Percentiles rank a stretch among this genome's conserved stretches.
These are phyloP conservation scores for Diaporthe eres DNA, from an alignment of 2,329 filamentous ascomycete genomes.

Conservation along the genomic window DNA sequence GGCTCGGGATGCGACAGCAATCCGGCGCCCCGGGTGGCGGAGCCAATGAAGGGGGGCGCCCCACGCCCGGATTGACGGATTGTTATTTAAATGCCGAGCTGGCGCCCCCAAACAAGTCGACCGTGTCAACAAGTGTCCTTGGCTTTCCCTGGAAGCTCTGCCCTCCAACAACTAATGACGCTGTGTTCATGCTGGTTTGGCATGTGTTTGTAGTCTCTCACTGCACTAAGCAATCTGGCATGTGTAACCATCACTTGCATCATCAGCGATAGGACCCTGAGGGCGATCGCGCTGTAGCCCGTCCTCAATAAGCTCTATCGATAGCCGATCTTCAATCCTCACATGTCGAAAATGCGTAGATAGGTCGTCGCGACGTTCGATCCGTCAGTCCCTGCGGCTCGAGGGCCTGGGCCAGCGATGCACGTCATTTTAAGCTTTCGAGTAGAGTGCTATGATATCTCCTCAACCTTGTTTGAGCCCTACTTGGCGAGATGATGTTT, in stretches of 20 bases:
- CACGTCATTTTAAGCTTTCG: conserved; percentile 21
- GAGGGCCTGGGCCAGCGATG: background rate
- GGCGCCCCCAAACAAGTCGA: background rate
- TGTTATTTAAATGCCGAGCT: conserved; percentile 23
- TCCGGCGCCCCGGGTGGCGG: conserved; percentile 25
- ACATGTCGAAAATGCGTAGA: background rate
- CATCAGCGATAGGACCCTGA: background rate
- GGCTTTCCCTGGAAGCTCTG: background rate
- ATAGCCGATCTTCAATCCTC: background rate
- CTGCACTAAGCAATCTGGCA: background rate
- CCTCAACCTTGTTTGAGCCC: background rate
- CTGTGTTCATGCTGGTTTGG: background rate
- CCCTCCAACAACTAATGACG: background rate
- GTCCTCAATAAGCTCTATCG: background rate
- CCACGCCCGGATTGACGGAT: conserved; percentile 24
- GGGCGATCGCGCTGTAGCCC: background rate
- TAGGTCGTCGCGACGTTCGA: no score
- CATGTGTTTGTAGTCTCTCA: background rate
- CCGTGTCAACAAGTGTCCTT: background rate
- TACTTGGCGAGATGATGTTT: background rate
- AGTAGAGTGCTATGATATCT: background rate
- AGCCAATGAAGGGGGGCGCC: conserved; percentile 1
- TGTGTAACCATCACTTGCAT: background rate
- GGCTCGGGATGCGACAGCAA: conserved; percentile 25
- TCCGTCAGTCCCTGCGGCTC: background rate